A percentile compares a stretch with the other conserved stretches of the same genome.
Evolutionary conservation across 352 stramenopile genomes (phyloP).

Genomic region (Globisporangium spiculum): DNA sequence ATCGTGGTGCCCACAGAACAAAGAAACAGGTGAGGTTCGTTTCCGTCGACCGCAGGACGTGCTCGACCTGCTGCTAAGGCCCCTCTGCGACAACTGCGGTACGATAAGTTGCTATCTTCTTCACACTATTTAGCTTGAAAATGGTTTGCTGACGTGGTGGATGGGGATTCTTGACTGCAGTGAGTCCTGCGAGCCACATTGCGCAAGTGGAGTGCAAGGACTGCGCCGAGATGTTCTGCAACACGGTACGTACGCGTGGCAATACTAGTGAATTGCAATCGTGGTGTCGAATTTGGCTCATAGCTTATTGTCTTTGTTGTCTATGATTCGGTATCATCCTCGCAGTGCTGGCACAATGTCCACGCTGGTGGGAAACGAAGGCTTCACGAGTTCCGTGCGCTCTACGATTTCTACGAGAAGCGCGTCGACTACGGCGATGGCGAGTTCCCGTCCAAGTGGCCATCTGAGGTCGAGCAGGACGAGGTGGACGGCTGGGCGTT

Average conservation of each 20-base stretch:
- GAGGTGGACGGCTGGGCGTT: constrained; percentile 80
- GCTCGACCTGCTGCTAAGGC: constrained; percentile 87
- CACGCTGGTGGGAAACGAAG: constrained; percentile 81
- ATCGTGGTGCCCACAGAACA: constrained; percentile 56
- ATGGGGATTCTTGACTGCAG: constrained; percentile 2
- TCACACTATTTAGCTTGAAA: not conserved
- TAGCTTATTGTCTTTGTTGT: not conserved
- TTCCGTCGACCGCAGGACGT: constrained; percentile 90
- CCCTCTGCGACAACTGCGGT: constrained; percentile 90
- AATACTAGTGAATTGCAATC: not conserved
- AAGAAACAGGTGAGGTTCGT: constrained; percentile 90
- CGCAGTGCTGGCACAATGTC: constrained; percentile 83
- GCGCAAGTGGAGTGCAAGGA: constrained; percentile 85
- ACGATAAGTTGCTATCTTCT: not conserved
- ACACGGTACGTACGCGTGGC: constrained; percentile 30
- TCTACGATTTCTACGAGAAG: constrained; percentile 91
- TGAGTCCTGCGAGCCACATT: constrained; percentile 26
- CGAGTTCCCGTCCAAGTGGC: constrained; percentile 90
- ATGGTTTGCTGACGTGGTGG: not conserved
- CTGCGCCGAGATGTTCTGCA: constrained; percentile 90
- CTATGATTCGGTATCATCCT: not conserved
- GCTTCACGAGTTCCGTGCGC: constrained; percentile 77
- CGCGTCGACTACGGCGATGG: constrained; percentile 90
- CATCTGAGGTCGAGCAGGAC: constrained; percentile 87
- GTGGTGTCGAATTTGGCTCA: not conserved